Evolutionary conservation across 139 green algal species (phyloP), one percentile per base, ranked within the genome.

Genomic region (Chlorella sp.): DNA sequence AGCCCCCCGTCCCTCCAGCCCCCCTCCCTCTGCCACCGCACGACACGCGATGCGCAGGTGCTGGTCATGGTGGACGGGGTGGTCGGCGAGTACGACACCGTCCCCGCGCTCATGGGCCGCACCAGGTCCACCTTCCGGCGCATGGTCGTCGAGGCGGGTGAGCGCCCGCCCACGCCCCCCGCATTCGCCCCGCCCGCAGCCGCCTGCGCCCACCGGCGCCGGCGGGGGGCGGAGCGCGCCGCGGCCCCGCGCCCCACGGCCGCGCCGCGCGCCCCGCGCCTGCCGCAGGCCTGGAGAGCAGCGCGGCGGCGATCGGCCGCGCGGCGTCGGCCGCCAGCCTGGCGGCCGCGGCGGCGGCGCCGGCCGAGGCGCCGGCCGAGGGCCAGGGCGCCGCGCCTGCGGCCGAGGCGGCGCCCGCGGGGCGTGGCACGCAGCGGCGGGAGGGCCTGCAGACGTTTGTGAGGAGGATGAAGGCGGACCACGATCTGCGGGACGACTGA

Each of bases 21-120:
- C 61, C 61, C 38, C 35, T 48, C 12, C 60, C 36, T 12, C 21
- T 33, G n/a, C 6, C 4, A 21, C 5, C 2, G n/a, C n/a, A n/a
- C n/a, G n/a, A n/a, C n/a, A n/a, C n/a, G n/a, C n/a, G n/a, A n/a
- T n/a, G 7, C 27, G 19, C 53, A 63, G 58, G 76, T 95, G 36
- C 73, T 93, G 40, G 78, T 94, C 9, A 85, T 94, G 73, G 82
- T 88, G 41, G 69, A 79, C n/a, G 90, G 90, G 3, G 33, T 83
- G 36, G 73, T 94, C 11, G 77, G 58, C 8, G 90, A 94, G 73
- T 88, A 83, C 48, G 79, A 85, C 55, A 68, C n/a, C 8, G 81
- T 86, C 42, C 64, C 79, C 15, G 33, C 12, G 15, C 67, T 87
- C 25, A 83, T 87, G 82, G 66, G 33, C 0, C 62, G 67, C 8